Base-by-base conservation (phyloP, 116 monocot species). In the Iris pallida region DNA sequence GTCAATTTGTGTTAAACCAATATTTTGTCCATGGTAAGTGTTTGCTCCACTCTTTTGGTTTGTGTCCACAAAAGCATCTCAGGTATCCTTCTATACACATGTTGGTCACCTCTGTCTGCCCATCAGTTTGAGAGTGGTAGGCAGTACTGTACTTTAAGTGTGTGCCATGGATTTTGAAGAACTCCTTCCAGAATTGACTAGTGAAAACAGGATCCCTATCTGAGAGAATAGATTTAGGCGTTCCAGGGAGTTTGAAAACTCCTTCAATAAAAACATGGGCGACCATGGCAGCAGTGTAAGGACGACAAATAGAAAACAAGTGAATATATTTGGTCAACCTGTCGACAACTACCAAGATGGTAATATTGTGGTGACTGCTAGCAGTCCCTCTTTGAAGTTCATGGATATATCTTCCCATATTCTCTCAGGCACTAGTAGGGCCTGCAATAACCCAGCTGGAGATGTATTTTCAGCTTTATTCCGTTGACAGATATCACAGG, bases 111-210 rank as follows among this genome's bases (percentile, higher is more conserved):
- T 71, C 47, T 0, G 71, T 61, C 6, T 71, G 71, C 0, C 71
- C 71, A 61, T 71, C 17, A 0, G 49, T 20, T 47, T 71, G 60
- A 0, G 71, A 16, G 13, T 71, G 71, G 5, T 71, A 71, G 2
- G 71, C 0, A 0, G 46, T 20, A n/a, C 18, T 10, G 1, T 10
- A 2, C 8, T 71, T 47, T 7, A 48, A 17, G 0, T 20, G 11
- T 14, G 52, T 42, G 0, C 60, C 71, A 6, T 12, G 5, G 8
- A 20, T 0, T n/a, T 61, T 47, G 2, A 71, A 40, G 0, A 53
- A 52, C 5, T 61, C 47, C 16, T 10, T 19, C 61, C 61, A 71
- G 14, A 71, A 71, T 0, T 2, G 0, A 16, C 71, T 61, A 0
- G 60, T 71, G 59, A 71, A 71, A 0, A 61, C 14, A 0, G 45